A percentile compares a stretch with the other conserved stretches of the same genome.
These are phyloP conservation scores for Solioccasus polychromus DNA, from an alignment of 768 basidiomycete genomes.

Conservation along the genomic window DNA sequence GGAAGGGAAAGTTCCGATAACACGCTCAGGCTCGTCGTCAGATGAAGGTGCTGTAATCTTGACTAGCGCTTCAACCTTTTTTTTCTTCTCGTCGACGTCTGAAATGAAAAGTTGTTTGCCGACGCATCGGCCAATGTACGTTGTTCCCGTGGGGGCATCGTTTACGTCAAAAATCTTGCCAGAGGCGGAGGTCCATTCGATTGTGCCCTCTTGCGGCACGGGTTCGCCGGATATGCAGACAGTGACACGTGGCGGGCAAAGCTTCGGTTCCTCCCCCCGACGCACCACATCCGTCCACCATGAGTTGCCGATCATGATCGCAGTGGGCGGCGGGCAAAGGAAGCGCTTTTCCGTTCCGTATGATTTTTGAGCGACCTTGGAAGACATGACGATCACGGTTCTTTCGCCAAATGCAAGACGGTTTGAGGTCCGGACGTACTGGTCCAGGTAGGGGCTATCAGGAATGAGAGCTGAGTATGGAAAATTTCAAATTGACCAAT, in stretches of 20 bases:
- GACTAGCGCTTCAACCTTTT: constrained; percentile 91
- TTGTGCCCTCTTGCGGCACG: constrained; percentile 76
- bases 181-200: constrained; percentile 84
- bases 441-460: constrained; percentile 73
- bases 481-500: constrained; percentile 18
- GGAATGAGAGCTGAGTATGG: constrained; percentile 12
- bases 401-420: constrained; percentile 89
- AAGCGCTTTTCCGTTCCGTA: constrained; percentile 97
- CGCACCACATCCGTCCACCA: constrained; percentile 89
- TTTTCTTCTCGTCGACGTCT: constrained; percentile 92
- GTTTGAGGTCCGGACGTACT: constrained; percentile 82
- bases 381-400: constrained; percentile 96
- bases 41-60: constrained; percentile 79
- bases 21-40: constrained; percentile 76
- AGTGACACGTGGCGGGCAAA: constrained; percentile 76
- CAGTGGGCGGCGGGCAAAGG: constrained; percentile 91
- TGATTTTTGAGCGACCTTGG: constrained; percentile 94
- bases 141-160: constrained; percentile 76
- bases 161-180: constrained; percentile 83
- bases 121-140: constrained; percentile 89
- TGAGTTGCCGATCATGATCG: constrained; percentile 88
- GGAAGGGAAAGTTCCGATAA: constrained; percentile 87
- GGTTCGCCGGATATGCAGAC: constrained; percentile 93
- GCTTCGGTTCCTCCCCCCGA: constrained; percentile 70
- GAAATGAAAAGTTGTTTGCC: constrained; percentile 95